Evolutionary conservation across 1,284 basidiomycete species (phyloP), one percentile per base, ranked within the genome.

Genomic region (Clitocybe nebularis): DNA sequence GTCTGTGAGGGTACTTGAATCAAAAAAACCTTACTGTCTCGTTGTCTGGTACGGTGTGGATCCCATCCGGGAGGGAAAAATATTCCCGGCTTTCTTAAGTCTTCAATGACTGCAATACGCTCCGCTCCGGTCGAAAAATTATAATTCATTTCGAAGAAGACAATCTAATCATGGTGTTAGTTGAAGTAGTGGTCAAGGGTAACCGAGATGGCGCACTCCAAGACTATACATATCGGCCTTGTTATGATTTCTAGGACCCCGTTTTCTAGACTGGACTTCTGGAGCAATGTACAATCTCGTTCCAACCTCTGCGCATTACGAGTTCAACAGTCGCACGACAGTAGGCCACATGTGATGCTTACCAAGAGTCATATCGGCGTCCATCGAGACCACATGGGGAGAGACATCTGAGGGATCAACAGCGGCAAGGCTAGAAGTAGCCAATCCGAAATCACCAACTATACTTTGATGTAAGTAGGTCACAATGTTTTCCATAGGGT

Each of bases 111-210:
- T 2, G 77, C 77, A 33, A 90, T 87, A 10, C 94, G 81, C 60
- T 98, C 94, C 41, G 90, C 79, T 2, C 81, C 84, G 0, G 94
- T 97, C n/a, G 77, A 73, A 66, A 96, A 95, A 14, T 62, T 56
- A 68, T 87, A 92, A 59, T 93, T 93, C 93, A 97, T 96, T 69
- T 98, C 94, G 58, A 98, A 98, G 65, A 97, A 95, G 20, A 97
- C 93, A 54, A 98, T 85, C 85, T 90, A 37, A 5, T 34, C 32
- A 43, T 36, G 20, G 22, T 36, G 21, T 29, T 46, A 32, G 14
- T 46, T 11, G 16, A 13, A 41, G 11, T n/a, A 46, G 13, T 34
- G 23, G n/a, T 13, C 17, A 5, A 45, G 13, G 17, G n/a, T 6
- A 22, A 33, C 23, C 9, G 22, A 30, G 17, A 19, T 5, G 14